Conservation (phyloP, 2,329 filamentous ascomycete species). For the Arachnopeziza araneosa region DNA sequence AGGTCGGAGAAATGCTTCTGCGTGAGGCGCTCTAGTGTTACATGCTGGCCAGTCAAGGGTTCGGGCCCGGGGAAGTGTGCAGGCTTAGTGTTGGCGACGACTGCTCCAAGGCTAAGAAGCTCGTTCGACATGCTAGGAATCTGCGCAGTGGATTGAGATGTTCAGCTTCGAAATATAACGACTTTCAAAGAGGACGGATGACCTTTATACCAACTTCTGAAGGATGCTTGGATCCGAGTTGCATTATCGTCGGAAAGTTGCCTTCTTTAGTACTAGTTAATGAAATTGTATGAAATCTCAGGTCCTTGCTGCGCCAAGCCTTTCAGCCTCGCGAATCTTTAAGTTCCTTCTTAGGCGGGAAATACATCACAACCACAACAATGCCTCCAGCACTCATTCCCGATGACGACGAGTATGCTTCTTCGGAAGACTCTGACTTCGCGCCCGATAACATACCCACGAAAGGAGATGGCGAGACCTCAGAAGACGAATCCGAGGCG, state of each 20-base stretch:
- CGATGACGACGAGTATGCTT: slow-evolving; percentile 52
- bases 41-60: slow-evolving; percentile 7
- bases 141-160: no score
- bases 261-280: no score
- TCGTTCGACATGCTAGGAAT: neutral
- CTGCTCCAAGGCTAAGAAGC: neutral
- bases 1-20: slow-evolving; percentile 9
- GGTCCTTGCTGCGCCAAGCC: neutral
- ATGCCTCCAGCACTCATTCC: slow-evolving; percentile 28
- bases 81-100: slow-evolving; percentile 9
- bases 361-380: slow-evolving; percentile 2
- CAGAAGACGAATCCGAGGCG: slow-evolving; percentile 41
- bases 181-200: no score
- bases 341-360: neutral
- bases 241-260: no score
- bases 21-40: slow-evolving; percentile 8
- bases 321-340: neutral
- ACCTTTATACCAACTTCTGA: no score
- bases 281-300: no score
- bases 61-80: slow-evolving; percentile 8
- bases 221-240: no score
- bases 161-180: no score
- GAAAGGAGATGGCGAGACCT: slow-evolving; percentile 40
- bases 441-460: slow-evolving; percentile 48
- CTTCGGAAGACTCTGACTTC: slow-evolving; percentile 70